Evolutionary conservation across 2,329 filamentous ascomycete genomes (phyloP).

Genomic region (Thielaviopsis cerberus): DNA sequence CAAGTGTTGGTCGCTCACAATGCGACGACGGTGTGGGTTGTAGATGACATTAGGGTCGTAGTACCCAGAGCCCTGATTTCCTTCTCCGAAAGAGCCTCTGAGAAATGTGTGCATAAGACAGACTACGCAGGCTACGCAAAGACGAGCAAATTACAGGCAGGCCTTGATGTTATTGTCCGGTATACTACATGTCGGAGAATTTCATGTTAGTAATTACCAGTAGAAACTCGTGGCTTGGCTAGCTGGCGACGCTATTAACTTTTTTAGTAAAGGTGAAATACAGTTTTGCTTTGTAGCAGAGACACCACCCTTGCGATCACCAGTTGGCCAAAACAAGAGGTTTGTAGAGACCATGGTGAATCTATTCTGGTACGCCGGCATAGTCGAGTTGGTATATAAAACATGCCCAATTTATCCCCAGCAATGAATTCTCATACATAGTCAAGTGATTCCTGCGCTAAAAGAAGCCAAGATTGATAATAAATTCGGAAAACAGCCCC

Average conservation of each 20-base stretch:
- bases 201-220: neutral
- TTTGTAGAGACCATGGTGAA: too few relatives aligned
- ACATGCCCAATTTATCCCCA: neutral
- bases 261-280: too few relatives aligned
- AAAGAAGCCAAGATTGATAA: neutral
- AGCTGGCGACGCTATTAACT: too few relatives aligned
- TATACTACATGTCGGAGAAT: neutral
- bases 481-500: too few relatives aligned
- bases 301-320: too few relatives aligned
- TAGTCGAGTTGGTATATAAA: neutral
- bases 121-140: neutral
- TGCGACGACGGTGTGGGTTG: neutral
- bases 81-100: neutral
- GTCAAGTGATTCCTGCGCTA: neutral
- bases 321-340: too few relatives aligned
- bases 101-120: neutral
- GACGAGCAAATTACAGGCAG: neutral
- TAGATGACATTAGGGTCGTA: neutral
- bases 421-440: neutral
- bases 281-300: too few relatives aligned
- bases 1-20: neutral
- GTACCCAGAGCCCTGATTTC: too few relatives aligned
- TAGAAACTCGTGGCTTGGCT: neutral
- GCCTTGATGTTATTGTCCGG: neutral
- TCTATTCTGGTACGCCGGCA: neutral